Percentiles rank a stretch among this genome's conserved stretches.
Conservation (phyloP, 2,329 filamentous ascomycete genomes). For the Exophiala aquamarina region DNA sequence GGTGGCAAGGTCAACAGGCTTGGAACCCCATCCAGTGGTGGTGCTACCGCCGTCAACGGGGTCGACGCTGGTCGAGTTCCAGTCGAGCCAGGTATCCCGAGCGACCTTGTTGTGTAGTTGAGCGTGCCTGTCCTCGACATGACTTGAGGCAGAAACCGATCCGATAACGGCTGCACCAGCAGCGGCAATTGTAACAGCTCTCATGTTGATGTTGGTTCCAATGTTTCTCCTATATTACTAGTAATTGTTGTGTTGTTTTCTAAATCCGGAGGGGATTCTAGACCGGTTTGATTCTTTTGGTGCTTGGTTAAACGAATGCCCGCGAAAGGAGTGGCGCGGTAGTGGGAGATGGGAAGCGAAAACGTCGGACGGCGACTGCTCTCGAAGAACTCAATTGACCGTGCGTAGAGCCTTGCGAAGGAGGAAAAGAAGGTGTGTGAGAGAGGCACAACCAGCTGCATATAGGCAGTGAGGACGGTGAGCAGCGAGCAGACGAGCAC, state of each 20-base stretch:
- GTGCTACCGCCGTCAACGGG: neutral
- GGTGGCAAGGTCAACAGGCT: conserved; percentile 18
- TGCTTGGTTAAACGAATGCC: conserved; percentile 62
- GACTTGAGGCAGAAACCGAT: conserved; percentile 57
- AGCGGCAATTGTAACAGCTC: conserved; percentile 67
- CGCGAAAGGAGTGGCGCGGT: conserved; percentile 67
- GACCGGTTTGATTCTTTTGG: conserved; percentile 21
- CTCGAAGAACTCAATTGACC: conserved; percentile 23
- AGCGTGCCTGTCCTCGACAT: conserved; percentile 60
- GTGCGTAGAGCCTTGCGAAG: conserved; percentile 25
- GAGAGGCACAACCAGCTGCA: conserved; percentile 20
- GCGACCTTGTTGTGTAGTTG: conserved; percentile 29
- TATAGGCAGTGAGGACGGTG: conserved; percentile 21
- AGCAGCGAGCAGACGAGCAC: conserved; percentile 11
- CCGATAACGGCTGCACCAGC: conserved; percentile 54
- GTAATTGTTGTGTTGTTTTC: conserved; percentile 17
- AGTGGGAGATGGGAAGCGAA: conserved; percentile 23
- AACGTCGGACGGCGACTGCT: conserved; percentile 14
- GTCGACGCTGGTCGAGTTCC: conserved; percentile 25
- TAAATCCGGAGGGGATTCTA: conserved; percentile 23
- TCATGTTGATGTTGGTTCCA: conserved; percentile 58
- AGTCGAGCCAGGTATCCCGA: conserved; percentile 28
- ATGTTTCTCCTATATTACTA: conserved; percentile 33
- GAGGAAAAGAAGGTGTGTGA: conserved; percentile 18
- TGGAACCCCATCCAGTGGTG: neutral